phyloP scores from a whole-genome alignment of 371 early-diverging fungal species.

The Mortierella sp. region DNA sequence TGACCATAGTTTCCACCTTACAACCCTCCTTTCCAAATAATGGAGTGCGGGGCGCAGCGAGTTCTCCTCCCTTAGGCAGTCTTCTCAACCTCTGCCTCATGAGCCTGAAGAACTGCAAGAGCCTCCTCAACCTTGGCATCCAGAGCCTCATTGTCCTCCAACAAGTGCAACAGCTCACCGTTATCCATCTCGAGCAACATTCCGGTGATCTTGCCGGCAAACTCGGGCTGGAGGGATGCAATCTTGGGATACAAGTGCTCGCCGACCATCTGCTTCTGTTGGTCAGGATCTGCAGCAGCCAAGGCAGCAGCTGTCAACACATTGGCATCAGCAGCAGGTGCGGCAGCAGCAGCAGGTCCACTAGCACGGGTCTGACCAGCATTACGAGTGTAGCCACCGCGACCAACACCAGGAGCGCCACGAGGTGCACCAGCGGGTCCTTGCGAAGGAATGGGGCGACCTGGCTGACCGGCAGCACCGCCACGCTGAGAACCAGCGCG shows the following conservation, averaged over 20 bases:
- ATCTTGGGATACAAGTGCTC: slow-evolving; percentile 91
- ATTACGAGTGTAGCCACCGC: slow-evolving; percentile 66
- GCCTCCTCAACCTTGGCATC: slow-evolving; percentile 86
- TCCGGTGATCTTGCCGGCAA: slow-evolving; percentile 98
- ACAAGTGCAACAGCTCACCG: slow-evolving; percentile 87
- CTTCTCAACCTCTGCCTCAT: slow-evolving; percentile 55
- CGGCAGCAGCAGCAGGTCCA: slow-evolving; percentile 50
- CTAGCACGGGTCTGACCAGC: slow-evolving; percentile 59
- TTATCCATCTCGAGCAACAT: slow-evolving; percentile 99
- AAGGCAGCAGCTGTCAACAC: slow-evolving; percentile 82
- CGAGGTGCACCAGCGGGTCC: slow-evolving; percentile 51
- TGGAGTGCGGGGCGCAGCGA: too few species aligned
- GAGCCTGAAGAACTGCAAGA: slow-evolving; percentile 83
- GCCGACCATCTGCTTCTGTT: slow-evolving; percentile 96
- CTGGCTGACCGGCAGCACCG: slow-evolving; percentile 55
- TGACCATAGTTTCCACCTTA: too few species aligned
- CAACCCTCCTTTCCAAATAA: too few species aligned
- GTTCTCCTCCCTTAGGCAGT: slow-evolving; percentile 25
- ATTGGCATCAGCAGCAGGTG: slow-evolving; percentile 59
- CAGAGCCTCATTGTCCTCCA: slow-evolving; percentile 83
- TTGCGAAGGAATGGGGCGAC: slow-evolving; percentile 48
- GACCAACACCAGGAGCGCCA: slow-evolving; percentile 54
- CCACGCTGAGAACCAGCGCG: slow-evolving; percentile 50
- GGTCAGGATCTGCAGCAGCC: slow-evolving; percentile 82
- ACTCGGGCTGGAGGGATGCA: slow-evolving; percentile 70